phyloP scores from a whole-genome alignment of 2,329 filamentous ascomycete genomes.

The Calonectria montana region DNA sequence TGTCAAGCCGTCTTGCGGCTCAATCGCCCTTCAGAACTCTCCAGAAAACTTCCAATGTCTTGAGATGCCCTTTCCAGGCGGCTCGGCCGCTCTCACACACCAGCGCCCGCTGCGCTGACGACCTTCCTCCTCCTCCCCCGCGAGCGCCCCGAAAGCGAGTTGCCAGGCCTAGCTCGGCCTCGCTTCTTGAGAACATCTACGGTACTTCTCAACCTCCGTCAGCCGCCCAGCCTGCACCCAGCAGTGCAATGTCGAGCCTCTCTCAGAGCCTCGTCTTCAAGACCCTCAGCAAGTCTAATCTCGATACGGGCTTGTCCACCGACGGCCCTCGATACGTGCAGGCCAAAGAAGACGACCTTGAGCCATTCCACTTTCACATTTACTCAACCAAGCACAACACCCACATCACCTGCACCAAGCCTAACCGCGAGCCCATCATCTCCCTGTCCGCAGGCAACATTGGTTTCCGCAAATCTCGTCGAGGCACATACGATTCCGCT shows the following conservation, averaged over 20 bases:
- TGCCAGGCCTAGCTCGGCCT: constrained; percentile 43
- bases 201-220: constrained; percentile 37
- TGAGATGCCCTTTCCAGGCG: constrained; percentile 34
- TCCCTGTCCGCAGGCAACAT: constrained; percentile 87
- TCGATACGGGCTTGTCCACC: constrained; percentile 49
- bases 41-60: constrained; percentile 32
- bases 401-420: constrained; percentile 89
- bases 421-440: constrained; percentile 82
- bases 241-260: constrained; percentile 48
- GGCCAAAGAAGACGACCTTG: constrained; percentile 53
- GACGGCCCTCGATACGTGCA: constrained; percentile 35
- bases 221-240: constrained; percentile 29
- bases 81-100: constrained; percentile 56
- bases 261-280: constrained; percentile 55
- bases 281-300: constrained; percentile 47
- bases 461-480: constrained; percentile 86
- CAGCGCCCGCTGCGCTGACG: constrained; percentile 43
- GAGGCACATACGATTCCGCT: constrained; percentile 88
- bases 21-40: constrained; percentile 48
- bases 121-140: constrained; percentile 33
- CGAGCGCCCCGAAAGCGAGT: constrained; percentile 33
- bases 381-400: constrained; percentile 94
- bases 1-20: constrained; percentile 56
- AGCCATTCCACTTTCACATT: constrained; percentile 89
- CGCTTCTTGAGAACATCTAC: constrained; percentile 50